A percentile compares a stretch with the other conserved stretches of the same genome.
phyloP scores from a whole-genome alignment of 768 basidiomycete species.

The Serendipita sp. region DNA sequence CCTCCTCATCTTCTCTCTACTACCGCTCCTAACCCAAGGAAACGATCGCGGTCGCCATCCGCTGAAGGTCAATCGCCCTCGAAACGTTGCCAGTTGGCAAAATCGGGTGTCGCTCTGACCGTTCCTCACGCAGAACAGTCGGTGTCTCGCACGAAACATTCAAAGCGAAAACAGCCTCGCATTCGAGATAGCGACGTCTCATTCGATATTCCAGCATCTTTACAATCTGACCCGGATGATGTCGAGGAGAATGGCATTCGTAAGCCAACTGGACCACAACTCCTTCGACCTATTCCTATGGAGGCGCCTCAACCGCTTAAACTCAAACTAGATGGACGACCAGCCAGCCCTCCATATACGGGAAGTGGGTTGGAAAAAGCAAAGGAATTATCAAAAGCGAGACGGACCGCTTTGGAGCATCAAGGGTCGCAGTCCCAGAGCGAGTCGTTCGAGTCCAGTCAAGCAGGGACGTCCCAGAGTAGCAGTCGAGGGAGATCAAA shows the following conservation, averaged over 20 bases:
- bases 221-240: not conserved
- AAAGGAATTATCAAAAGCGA: too few relatives aligned
- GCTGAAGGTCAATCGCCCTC: not conserved
- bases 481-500: not conserved
- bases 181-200: not conserved
- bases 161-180: not conserved
- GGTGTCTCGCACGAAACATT: not conserved
- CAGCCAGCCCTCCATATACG: not conserved
- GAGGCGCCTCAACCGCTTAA: not conserved
- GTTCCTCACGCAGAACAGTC: not conserved
- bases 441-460: too few relatives aligned
- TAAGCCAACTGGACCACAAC: not conserved
- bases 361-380: too few relatives aligned
- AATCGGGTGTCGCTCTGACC: not conserved
- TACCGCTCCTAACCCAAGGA: not conserved
- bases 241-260: not conserved
- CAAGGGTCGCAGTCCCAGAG: too few relatives aligned
- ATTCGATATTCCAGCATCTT: not conserved
- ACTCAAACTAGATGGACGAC: not conserved
- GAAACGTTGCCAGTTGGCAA: not conserved
- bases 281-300: not conserved
- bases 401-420: too few relatives aligned
- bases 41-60: not conserved
- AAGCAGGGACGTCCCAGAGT: not conserved
- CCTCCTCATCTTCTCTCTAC: not conserved